A percentile compares a stretch with the other conserved stretches of the same genome.
Evolutionary conservation across 2,329 filamentous ascomycete species (phyloP).

Genomic region (Microascus cirrosus): DNA sequence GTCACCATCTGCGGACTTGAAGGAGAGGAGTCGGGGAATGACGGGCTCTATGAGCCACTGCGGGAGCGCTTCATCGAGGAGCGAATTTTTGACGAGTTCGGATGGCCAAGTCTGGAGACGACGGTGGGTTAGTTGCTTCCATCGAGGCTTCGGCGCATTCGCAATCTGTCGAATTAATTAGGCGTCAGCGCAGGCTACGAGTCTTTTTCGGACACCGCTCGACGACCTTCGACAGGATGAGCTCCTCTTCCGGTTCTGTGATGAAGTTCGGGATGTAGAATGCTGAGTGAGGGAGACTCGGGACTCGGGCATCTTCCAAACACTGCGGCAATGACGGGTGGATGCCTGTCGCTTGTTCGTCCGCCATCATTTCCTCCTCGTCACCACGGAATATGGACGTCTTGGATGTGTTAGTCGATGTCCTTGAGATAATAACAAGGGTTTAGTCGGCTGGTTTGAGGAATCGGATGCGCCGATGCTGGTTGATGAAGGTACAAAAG

Average conservation of each 20-base stretch:
- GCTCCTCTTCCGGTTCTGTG: slow-evolving; percentile 58
- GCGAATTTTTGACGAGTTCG: slow-evolving; percentile 63
- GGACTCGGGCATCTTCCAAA: slow-evolving; percentile 41
- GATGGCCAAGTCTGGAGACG: slow-evolving; percentile 87
- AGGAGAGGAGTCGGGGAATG: slow-evolving; percentile 46
- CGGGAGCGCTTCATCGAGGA: slow-evolving; percentile 66
- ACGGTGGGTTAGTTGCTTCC: slow-evolving; percentile 81
- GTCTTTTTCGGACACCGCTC: not conserved
- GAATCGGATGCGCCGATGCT: not conserved
- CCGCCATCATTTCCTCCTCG: not conserved
- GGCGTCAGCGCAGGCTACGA: not conserved
- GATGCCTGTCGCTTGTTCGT: not conserved
- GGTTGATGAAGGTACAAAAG: not conserved
- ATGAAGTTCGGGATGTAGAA: slow-evolving; percentile 88
- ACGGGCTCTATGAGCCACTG: slow-evolving; percentile 63
- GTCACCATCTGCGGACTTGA: slow-evolving; percentile 21
- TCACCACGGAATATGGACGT: not conserved
- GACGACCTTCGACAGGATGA: slow-evolving; percentile 58
- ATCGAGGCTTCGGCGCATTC: slow-evolving; percentile 60
- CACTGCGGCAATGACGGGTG: slow-evolving; percentile 25
- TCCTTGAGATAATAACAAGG: not conserved
- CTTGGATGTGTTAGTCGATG: not conserved
- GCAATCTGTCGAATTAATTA: slow-evolving; percentile 29
- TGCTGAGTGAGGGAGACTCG: slow-evolving; percentile 48
- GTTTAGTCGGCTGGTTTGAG: too few relatives aligned